A percentile compares a stretch with the other conserved stretches of the same genome.
Evolutionary conservation across 176 grass and related monocot genomes (phyloP).

Genomic region (Hordeum marinum): DNA sequence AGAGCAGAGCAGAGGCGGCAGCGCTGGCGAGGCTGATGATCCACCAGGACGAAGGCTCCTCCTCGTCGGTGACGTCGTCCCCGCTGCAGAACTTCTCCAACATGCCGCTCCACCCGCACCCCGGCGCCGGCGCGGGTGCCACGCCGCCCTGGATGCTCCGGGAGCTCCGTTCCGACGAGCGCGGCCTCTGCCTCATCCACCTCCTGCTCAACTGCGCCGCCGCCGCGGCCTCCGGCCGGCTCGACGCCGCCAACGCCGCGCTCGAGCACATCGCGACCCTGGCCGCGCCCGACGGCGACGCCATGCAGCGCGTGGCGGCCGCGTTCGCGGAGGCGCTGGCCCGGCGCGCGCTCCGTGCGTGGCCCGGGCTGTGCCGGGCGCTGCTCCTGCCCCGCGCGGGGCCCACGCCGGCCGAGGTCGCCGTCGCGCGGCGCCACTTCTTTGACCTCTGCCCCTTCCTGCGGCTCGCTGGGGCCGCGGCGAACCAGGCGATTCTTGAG

Average conservation of each 20-base stretch:
- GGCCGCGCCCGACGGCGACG: slow-evolving; percentile 66
- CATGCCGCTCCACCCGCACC: slow-evolving; percentile 55
- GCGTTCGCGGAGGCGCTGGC: slow-evolving; percentile 68
- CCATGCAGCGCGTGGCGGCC: slow-evolving; percentile 89
- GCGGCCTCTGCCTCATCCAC: slow-evolving; percentile 91
- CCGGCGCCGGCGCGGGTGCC: background rate
- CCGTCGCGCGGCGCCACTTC: slow-evolving; percentile 55
- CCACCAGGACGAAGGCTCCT: slow-evolving; percentile 65
- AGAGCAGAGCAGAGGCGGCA: background rate
- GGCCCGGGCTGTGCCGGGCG: slow-evolving; percentile 62
- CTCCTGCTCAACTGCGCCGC: slow-evolving; percentile 87
- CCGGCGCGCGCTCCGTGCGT: slow-evolving; percentile 58
- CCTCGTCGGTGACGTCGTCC: slow-evolving; percentile 73
- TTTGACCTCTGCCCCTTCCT: slow-evolving; percentile 90
- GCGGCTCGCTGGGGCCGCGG: slow-evolving; percentile 48
- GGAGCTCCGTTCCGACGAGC: slow-evolving; percentile 82
- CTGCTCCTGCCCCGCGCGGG: slow-evolving; percentile 33
- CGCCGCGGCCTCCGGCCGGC: slow-evolving; percentile 30
- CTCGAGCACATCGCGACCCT: slow-evolving; percentile 74
- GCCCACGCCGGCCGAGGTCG: slow-evolving; percentile 19
- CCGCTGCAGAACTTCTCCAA: slow-evolving; percentile 73
- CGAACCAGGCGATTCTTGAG: slow-evolving; percentile 78
- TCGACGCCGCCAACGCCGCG: slow-evolving; percentile 61
- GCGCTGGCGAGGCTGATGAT: slow-evolving; percentile 48
- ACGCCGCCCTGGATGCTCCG: slow-evolving; percentile 35